Percentiles rank a stretch among this genome's conserved stretches.
phyloP scores from a whole-genome alignment of 352 stramenopile genomes.

The Phytophthora cryptogea region DNA sequence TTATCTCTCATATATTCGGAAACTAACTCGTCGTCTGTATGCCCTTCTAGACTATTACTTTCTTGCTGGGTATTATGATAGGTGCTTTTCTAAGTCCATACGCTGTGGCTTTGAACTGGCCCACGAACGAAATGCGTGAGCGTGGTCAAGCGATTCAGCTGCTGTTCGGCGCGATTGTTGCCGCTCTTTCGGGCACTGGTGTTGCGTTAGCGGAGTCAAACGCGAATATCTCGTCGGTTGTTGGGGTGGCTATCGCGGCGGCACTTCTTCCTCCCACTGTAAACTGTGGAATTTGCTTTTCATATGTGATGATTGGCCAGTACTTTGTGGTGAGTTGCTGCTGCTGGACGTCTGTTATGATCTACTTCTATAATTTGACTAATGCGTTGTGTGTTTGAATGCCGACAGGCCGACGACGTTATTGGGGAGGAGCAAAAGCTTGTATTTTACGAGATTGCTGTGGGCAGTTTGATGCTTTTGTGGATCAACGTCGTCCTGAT shows the following conservation, averaged over 20 bases:
- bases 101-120: conserved; percentile 77
- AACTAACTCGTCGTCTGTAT: background rate
- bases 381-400: background rate
- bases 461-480: conserved; percentile 79
- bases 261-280: conserved; percentile 82
- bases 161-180: conserved; percentile 81
- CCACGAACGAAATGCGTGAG: conserved; percentile 81
- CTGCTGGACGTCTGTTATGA: background rate
- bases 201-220: conserved; percentile 86
- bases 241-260: conserved; percentile 87
- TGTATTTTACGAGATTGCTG: conserved; percentile 88
- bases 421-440: conserved; percentile 85
- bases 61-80: conserved; percentile 83
- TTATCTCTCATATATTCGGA: background rate
- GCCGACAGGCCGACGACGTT: conserved; percentile 56
- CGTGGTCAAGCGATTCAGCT: conserved; percentile 79
- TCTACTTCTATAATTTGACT: background rate
- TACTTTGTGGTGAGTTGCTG: conserved; percentile 69
- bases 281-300: conserved; percentile 89
- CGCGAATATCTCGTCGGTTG: conserved; percentile 89
- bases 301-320: conserved; percentile 84
- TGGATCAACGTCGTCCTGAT: conserved; percentile 91
- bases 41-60: conserved; percentile 60
- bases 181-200: conserved; percentile 72
- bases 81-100: conserved; percentile 81